A percentile compares a stretch with the other conserved stretches of the same genome.
phyloP scores from a whole-genome alignment of 2,329 filamentous ascomycete genomes.

The Aureobasidium sp. region DNA sequence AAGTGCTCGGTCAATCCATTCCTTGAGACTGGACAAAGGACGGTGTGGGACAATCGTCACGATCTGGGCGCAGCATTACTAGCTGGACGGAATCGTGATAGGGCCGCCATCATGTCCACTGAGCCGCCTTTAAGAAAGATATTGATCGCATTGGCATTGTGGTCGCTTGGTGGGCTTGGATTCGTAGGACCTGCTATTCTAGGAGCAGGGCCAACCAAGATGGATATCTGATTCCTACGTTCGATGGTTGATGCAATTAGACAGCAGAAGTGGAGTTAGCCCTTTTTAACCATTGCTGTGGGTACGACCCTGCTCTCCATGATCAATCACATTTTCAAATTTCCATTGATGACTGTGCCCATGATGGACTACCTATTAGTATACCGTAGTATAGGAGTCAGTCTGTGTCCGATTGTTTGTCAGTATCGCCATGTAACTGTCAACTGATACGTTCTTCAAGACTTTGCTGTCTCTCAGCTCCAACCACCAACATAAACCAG shows the following conservation, averaged over 20 bases:
- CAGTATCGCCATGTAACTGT: neutral
- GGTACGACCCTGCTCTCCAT: neutral
- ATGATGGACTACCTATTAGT: too few species aligned
- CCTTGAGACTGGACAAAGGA: neutral
- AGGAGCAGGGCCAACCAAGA: neutral
- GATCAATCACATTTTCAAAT: neutral
- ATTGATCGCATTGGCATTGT: neutral
- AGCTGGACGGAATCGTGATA: neutral
- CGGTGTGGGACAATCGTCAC: neutral
- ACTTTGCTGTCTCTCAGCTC: neutral
- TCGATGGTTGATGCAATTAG: neutral
- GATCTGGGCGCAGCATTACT: neutral
- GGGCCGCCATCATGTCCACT: neutral
- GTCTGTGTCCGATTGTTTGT: neutral
- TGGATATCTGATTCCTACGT: neutral
- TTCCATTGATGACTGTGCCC: neutral
- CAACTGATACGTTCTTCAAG: neutral
- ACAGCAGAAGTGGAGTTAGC: neutral
- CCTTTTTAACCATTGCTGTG: neutral
- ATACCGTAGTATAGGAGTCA: neutral
- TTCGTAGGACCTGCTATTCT: neutral
- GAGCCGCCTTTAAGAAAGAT: neutral
- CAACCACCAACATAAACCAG: too few species aligned
- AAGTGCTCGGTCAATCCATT: neutral
- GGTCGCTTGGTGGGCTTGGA: conserved; percentile 12